These are phyloP conservation scores for Syncephalastrum racemosum DNA, from an alignment of 371 early-diverging fungal species.

Conservation along the genomic window DNA sequence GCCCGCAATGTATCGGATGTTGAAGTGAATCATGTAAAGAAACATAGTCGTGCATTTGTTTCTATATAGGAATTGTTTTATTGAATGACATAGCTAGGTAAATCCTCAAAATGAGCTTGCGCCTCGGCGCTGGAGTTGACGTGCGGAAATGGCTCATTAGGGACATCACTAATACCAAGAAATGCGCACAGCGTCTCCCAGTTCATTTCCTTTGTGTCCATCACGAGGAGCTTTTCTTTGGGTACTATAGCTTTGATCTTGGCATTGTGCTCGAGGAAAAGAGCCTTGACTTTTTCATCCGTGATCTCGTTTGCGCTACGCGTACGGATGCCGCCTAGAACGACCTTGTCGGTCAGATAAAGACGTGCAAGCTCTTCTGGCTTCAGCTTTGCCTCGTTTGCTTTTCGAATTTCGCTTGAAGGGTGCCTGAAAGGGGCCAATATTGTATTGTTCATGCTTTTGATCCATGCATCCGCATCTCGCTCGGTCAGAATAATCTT, in stretches of 20 bases:
- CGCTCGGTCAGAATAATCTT: constrained; percentile 37
- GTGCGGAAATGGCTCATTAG: constrained; percentile 13
- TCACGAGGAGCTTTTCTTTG: constrained; percentile 16
- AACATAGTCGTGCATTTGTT: too few species aligned
- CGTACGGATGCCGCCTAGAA: constrained; percentile 17
- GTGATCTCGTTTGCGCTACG: constrained; percentile 7
- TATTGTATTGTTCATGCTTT: constrained; percentile 30
- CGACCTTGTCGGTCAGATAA: constrained; percentile 8
- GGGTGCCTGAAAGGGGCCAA: neutral
- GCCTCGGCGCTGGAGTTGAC: constrained; percentile 4
- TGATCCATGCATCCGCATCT: constrained; percentile 34
- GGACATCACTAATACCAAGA: constrained; percentile 10
- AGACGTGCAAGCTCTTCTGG: too few species aligned
- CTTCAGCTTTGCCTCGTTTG: too few species aligned
- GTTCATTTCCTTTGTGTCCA: constrained; percentile 28
- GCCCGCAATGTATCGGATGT: too few species aligned
- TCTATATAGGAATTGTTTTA: too few species aligned
- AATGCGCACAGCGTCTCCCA: constrained; percentile 13
- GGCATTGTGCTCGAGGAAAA: constrained; percentile 24
- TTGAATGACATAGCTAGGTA: too few species aligned
- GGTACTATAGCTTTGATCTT: constrained; percentile 25
- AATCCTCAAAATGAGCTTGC: too few species aligned
- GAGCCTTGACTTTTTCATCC: constrained; percentile 21
- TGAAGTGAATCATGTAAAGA: too few species aligned
- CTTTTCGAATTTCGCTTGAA: neutral